phyloP scores from a whole-genome alignment of 345 rosid genomes.

The Murraya koenigii region DNA sequence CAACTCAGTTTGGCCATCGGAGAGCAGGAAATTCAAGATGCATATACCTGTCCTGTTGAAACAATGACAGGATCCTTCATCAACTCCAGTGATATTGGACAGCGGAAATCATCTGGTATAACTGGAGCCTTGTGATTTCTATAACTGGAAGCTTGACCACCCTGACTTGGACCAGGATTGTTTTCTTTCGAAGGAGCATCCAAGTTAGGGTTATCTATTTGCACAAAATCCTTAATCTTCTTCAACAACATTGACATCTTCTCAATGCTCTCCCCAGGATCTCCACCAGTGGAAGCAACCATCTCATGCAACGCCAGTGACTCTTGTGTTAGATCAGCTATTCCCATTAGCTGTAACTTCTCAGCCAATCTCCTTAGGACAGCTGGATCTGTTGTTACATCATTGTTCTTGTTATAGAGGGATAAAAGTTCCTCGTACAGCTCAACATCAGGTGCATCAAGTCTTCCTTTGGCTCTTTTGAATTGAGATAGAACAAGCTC shows the following conservation, averaged over 20 bases:
- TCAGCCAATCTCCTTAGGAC: conserved; percentile 60
- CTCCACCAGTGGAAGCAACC: conserved; percentile 67
- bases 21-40: conserved; percentile 16
- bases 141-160: conserved; percentile 58
- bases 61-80: conserved; percentile 99
- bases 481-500: conserved; percentile 89
- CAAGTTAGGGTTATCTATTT: conserved; percentile 60
- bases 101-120: conserved; percentile 94
- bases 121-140: conserved; percentile 60
- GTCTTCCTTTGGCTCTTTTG: conserved; percentile 85
- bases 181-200: conserved; percentile 43
- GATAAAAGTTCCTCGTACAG: conserved; percentile 61
- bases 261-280: conserved; percentile 77
- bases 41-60: conserved; percentile 88
- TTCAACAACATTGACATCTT: conserved; percentile 78
- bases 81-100: conserved; percentile 93
- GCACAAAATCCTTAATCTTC: conserved; percentile 86
- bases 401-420: conserved; percentile 51
- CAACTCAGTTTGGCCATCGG: background rate
- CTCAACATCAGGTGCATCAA: conserved; percentile 57
- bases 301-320: conserved; percentile 88
- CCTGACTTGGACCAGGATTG: conserved; percentile 36
- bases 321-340: conserved; percentile 78
- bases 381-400: conserved; percentile 45
- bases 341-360: conserved; percentile 69